Percentiles rank a stretch among this genome's conserved stretches.
Conservation (phyloP, 2,329 filamentous ascomycete species). For the Sphaceloma murrayae region DNA sequence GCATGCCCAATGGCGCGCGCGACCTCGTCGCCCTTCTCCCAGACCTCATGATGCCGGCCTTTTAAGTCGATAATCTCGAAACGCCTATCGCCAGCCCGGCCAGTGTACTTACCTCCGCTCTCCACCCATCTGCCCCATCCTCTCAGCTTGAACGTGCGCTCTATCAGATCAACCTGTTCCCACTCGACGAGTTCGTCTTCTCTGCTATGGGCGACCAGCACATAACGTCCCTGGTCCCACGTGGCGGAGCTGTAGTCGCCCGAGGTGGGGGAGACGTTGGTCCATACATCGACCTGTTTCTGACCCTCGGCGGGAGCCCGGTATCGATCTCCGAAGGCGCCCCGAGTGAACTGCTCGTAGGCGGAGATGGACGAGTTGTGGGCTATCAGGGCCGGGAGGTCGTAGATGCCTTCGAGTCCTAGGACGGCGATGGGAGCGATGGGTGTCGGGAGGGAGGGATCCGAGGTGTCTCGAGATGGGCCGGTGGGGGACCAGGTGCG, state of each 20-base stretch:
- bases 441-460: constrained; percentile 19
- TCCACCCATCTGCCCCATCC: constrained; percentile 28
- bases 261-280: constrained; percentile 45
- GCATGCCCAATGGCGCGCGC: constrained; percentile 20
- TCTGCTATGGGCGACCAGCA: constrained; percentile 38
- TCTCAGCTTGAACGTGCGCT: constrained; percentile 37
- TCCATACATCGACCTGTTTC: constrained; percentile 40
- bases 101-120: constrained; percentile 26
- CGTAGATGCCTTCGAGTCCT: constrained; percentile 58
- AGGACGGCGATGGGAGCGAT: constrained; percentile 45
- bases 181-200: constrained; percentile 43
- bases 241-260: constrained; percentile 33
- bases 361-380: constrained; percentile 39
- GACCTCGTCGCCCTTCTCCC: constrained; percentile 50
- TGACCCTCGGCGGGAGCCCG: constrained; percentile 49
- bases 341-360: constrained; percentile 49
- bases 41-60: constrained; percentile 56
- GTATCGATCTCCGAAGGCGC: constrained; percentile 12
- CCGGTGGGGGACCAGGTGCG: constrained; percentile 27
- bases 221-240: constrained; percentile 33
- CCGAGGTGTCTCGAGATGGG: constrained; percentile 17
- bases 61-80: constrained; percentile 37
- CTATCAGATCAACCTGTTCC: constrained; percentile 51
- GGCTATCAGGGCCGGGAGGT: constrained; percentile 46
- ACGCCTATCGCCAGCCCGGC: constrained; percentile 19